phyloP scores from a whole-genome alignment of 495 filamentous ascomycete species.

The Chaetomidium leptoderma region DNA sequence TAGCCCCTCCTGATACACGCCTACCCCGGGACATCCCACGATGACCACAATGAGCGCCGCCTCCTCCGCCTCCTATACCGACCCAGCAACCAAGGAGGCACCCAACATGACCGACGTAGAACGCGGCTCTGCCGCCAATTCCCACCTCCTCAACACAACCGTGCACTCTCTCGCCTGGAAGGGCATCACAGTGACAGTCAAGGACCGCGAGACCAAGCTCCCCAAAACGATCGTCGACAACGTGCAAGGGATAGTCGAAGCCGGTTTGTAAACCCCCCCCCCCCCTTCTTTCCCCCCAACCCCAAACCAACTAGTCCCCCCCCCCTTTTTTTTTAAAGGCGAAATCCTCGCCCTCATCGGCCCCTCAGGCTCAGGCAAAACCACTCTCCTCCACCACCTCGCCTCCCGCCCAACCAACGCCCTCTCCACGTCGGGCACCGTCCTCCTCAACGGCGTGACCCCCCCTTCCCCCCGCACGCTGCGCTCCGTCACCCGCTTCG shows the following conservation, averaged over 20 bases:
- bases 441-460: constrained; percentile 54
- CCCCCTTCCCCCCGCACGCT: constrained; percentile 34
- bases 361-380: constrained; percentile 71
- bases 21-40: background rate
- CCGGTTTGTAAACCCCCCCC: constrained; percentile 31
- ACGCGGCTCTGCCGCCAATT: constrained; percentile 24
- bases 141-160: constrained; percentile 36
- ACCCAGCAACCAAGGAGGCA: background rate
- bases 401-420: constrained; percentile 60
- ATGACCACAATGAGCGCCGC: constrained; percentile 9
- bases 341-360: constrained; percentile 75
- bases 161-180: constrained; percentile 55
- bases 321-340: constrained; percentile 40
- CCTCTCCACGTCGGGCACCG: constrained; percentile 29
- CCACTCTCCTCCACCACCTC: constrained; percentile 70
- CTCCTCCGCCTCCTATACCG: constrained; percentile 10
- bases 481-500: constrained; percentile 59
- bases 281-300: background rate
- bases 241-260: constrained; percentile 50
- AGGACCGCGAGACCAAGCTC: constrained; percentile 60
- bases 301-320: background rate
- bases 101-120: constrained; percentile 26
- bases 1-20: background rate
- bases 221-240: constrained; percentile 52
- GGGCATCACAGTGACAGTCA: constrained; percentile 60